phyloP scores from a whole-genome alignment of 2,329 filamentous ascomycete species.

The Trichocomaceae sp. region DNA sequence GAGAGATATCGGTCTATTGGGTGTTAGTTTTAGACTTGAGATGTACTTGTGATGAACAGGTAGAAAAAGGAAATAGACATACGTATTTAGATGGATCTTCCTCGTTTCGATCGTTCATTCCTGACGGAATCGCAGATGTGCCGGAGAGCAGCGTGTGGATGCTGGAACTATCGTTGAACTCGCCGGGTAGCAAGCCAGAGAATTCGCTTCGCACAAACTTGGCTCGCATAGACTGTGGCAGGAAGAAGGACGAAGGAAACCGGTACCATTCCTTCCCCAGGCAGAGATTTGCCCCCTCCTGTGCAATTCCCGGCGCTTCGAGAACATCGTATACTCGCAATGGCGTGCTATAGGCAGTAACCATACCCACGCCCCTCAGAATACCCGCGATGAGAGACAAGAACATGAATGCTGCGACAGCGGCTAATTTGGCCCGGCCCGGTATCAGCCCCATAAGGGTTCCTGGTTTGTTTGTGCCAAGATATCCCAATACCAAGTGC shows the following conservation, averaged over 20 bases:
- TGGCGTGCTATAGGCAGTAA: conserved; percentile 78
- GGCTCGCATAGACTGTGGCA: conserved; percentile 73
- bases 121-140: conserved; percentile 72
- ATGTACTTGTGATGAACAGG: too few species aligned
- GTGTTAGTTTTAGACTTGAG: too few species aligned
- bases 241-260: conserved; percentile 86
- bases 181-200: conserved; percentile 76
- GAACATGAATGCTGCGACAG: conserved; percentile 56
- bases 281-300: conserved; percentile 66
- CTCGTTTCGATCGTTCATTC: conserved; percentile 87
- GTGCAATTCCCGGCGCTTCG: conserved; percentile 46
- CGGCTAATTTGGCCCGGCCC: conserved; percentile 62
- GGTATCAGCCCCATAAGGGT: conserved; percentile 66
- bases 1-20: conserved; percentile 55
- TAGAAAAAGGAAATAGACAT: conserved; percentile 23
- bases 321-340: conserved; percentile 53
- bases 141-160: conserved; percentile 71
- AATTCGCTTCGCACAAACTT: conserved; percentile 93
- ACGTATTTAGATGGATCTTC: conserved; percentile 86
- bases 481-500: conserved; percentile 68
- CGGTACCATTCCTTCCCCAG: conserved; percentile 98
- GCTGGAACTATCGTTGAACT: conserved; percentile 69
- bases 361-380: conserved; percentile 67
- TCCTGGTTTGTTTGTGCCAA: conserved; percentile 64
- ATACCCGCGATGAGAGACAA: conserved; percentile 60